A percentile compares a stretch with the other conserved stretches of the same genome.
These are phyloP conservation scores for Cladophialophora chaetospira DNA, from an alignment of 2,329 filamentous ascomycete genomes.

Conservation along the genomic window DNA sequence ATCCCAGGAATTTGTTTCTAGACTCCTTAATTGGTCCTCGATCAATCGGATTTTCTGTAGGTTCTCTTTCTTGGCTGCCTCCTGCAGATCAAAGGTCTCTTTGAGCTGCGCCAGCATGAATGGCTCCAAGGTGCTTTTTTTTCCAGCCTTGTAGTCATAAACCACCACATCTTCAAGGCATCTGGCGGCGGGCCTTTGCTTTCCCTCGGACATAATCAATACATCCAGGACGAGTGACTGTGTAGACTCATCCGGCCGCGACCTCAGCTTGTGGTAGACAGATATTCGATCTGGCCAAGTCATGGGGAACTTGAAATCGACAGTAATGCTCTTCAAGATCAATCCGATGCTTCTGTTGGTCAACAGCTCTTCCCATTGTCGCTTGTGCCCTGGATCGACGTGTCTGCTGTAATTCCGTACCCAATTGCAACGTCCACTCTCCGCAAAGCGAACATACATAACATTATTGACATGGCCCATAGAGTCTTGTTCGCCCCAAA, in stretches of 20 bases:
- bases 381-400: slow-evolving; percentile 61
- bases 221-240: slow-evolving; percentile 62
- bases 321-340: slow-evolving; percentile 76
- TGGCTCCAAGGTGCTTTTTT: slow-evolving; percentile 58
- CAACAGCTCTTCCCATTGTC: slow-evolving; percentile 70
- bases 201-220: slow-evolving; percentile 72
- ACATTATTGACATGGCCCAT: slow-evolving; percentile 83
- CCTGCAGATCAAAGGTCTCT: slow-evolving; percentile 63
- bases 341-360: slow-evolving; percentile 68
- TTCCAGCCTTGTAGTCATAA: slow-evolving; percentile 68
- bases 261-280: slow-evolving; percentile 75
- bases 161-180: slow-evolving; percentile 77
- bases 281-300: slow-evolving; percentile 79
- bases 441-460: slow-evolving; percentile 79
- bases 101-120: slow-evolving; percentile 66
- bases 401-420: slow-evolving; percentile 67
- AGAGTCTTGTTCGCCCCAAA: slow-evolving; percentile 71
- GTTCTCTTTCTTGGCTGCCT: slow-evolving; percentile 58
- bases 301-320: slow-evolving; percentile 89
- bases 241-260: slow-evolving; percentile 51
- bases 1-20: slow-evolving; percentile 78
- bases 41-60: slow-evolving; percentile 58
- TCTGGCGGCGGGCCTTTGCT: slow-evolving; percentile 71
- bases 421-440: slow-evolving; percentile 80
- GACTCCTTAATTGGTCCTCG: slow-evolving; percentile 56